These are phyloP conservation scores for Metroxylon sagu DNA, from an alignment of 176 grass and related monocot genomes.

Conservation along the genomic window DNA sequence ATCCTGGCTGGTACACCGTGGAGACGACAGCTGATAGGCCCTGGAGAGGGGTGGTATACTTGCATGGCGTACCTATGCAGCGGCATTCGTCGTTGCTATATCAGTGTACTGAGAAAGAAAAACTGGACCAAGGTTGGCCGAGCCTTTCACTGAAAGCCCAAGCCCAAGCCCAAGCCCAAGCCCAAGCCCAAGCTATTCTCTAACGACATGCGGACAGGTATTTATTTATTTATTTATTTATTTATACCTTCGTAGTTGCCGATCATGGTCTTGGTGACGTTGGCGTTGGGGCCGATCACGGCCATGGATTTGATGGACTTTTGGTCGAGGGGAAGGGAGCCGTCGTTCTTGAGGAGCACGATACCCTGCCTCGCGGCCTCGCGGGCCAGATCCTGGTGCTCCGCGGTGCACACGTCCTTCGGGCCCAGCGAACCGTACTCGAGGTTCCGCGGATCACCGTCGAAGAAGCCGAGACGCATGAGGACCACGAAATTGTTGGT, in stretches of 20 bases:
- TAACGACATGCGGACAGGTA: too few relatives aligned
- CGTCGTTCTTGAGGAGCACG: conserved; percentile 84
- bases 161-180: too few relatives aligned
- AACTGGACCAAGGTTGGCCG: too few relatives aligned
- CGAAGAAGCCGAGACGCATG: conserved; percentile 82
- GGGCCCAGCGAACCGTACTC: conserved; percentile 55
- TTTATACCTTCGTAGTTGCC: conserved; percentile 78
- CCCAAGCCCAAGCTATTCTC: too few relatives aligned
- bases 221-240: too few relatives aligned
- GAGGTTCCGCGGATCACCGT: conserved; percentile 66
- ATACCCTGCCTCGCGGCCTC: conserved; percentile 82
- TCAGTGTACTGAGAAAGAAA: too few relatives aligned
- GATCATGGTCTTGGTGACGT: conserved; percentile 89
- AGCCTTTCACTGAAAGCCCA: too few relatives aligned
- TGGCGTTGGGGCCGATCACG: conserved; percentile 88
- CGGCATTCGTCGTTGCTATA: too few relatives aligned
- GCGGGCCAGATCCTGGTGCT: conserved; percentile 68
- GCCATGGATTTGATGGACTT: conserved; percentile 59
- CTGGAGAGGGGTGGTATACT: conserved; percentile 64
- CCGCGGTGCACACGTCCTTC: conserved; percentile 65
- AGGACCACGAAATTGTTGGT: conserved; percentile 83
- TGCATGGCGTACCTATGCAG: conserved; percentile 60
- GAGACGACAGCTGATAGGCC: conserved; percentile 42
- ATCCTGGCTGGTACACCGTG: conserved; percentile 72
- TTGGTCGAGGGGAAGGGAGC: conserved; percentile 45